These are phyloP conservation scores for Exophiala phaeomuriformis DNA, from an alignment of 2,329 filamentous ascomycete species.

Conservation along the genomic window DNA sequence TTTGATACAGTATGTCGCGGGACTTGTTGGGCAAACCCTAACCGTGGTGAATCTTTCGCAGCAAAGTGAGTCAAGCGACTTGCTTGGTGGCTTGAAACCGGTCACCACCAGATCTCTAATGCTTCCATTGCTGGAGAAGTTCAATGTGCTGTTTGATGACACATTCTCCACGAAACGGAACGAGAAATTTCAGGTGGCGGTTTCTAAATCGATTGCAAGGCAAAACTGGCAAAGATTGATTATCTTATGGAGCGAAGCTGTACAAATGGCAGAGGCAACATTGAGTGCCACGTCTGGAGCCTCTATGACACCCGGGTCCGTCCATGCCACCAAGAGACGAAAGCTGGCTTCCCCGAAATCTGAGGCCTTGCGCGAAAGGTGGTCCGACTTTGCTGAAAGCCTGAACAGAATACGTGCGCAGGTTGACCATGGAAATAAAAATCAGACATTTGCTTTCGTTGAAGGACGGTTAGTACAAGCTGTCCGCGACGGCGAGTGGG, in stretches of 20 bases:
- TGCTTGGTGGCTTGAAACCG: constrained; percentile 93
- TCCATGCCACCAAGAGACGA: constrained; percentile 60
- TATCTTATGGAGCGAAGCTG: constrained; percentile 79
- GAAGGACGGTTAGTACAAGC: constrained; percentile 96
- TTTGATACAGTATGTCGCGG: constrained; percentile 84
- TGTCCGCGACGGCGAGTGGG: constrained; percentile 93
- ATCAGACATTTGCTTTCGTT: constrained; percentile 89
- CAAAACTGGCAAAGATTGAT: constrained; percentile 82
- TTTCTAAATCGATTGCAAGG: constrained; percentile 70
- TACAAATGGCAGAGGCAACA: constrained; percentile 75
- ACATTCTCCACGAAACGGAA: constrained; percentile 89
- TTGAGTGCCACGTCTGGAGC: constrained; percentile 35
- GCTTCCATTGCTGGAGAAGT: constrained; percentile 85
- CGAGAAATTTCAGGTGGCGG: constrained; percentile 71
- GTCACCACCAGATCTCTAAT: constrained; percentile 83
- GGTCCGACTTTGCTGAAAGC: constrained; percentile 70
- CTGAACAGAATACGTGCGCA: constrained; percentile 75
- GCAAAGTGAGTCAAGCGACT: constrained; percentile 93
- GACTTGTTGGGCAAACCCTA: constrained; percentile 74
- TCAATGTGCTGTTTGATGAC: constrained; percentile 77
- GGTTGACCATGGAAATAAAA: constrained; percentile 60
- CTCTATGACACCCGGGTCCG: neutral
- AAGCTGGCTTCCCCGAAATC: constrained; percentile 51
- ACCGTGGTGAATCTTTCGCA: constrained; percentile 94
- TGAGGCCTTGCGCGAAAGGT: constrained; percentile 57